These are phyloP conservation scores for Cladosporium sp. DNA, from an alignment of 2,329 filamentous ascomycete species.

Conservation along the genomic window DNA sequence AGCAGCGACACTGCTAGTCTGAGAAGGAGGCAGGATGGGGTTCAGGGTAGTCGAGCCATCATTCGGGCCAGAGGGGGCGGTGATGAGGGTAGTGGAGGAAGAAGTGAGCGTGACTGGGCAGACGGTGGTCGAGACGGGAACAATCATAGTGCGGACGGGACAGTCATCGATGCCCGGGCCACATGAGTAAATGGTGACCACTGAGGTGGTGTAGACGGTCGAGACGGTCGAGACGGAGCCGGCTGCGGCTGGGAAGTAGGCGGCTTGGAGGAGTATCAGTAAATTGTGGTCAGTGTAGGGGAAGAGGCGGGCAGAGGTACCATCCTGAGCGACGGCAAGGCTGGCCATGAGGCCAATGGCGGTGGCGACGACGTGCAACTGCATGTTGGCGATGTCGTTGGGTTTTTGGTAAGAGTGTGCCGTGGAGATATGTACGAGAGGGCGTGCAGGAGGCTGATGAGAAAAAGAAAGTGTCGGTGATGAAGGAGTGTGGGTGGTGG, in stretches of 20 bases:
- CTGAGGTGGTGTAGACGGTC: conserved; percentile 44
- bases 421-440: background rate
- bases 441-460: conserved; percentile 5
- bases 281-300: background rate
- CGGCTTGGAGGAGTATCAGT: conserved; percentile 11
- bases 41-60: background rate
- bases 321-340: background rate
- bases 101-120: conserved; percentile 42
- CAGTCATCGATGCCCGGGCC: conserved; percentile 42
- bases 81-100: conserved; percentile 19
- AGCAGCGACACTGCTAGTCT: conserved; percentile 1
- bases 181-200: conserved; percentile 46
- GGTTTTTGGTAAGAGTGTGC: background rate
- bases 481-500: conserved; percentile 8
- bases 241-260: conserved; percentile 36
- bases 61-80: conserved; percentile 11
- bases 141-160: conserved; percentile 43
- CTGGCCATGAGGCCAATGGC: background rate
- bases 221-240: conserved; percentile 39
- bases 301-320: background rate
- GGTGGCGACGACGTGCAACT: background rate
- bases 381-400: conserved; percentile 5
- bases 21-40: conserved; percentile 14
- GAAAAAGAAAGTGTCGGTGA: background rate
- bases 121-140: conserved; percentile 46